Base-by-base conservation (phyloP, 805 yeast genomes). In the baker's yeast (Saccharomyces cerevisiae) region DNA sequence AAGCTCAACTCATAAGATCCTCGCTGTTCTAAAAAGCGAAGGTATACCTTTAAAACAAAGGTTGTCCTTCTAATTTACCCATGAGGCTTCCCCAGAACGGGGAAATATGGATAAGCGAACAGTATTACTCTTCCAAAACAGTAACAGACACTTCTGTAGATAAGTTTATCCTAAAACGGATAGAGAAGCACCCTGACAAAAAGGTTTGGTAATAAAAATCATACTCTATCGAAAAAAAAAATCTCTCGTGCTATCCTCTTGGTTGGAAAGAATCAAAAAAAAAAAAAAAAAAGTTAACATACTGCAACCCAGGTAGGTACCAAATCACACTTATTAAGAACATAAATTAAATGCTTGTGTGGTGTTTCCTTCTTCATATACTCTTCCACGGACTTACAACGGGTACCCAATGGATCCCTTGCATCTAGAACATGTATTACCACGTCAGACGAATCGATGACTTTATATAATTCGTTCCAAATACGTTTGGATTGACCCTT, bases 271-370 rank as follows among this genome's bases (percentile, higher is more conserved):
- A 56, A 58, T 22, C 47, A 52, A n/a, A n/a, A n/a, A n/a, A 52
- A 48, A 53, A 36, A 57, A 54, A 55, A 55, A 57, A 60, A 51
- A 51, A 43, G 52, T 54, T 68, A 72, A 90, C 98, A 81, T 89
- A 91, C 98, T 66, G 98, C 97, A 67, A 89, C 97, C 97, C 98
- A 92, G 49, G 97, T 92, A 59, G 99, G 99, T 51, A 92, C 97
- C 67, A 92, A 82, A 78, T 92, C 99, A 81, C 97, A 91, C 79
- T 92, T 92, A 81, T 92, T 92, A 73, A 92, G 76, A 54, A 94
- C 96, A 69, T 86, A 91, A 61, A 92, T 86, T 76, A 92, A 78
- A 78, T 94, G 99, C 74, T 92, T 92, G 70, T 94, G 99, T 13
- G 98, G 89, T 67, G 96, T 90, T 74, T 92, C 99, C 61, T 88